Conservation (phyloP, 2,329 filamentous ascomycete species). For the Annulohypoxylon truncatum region DNA sequence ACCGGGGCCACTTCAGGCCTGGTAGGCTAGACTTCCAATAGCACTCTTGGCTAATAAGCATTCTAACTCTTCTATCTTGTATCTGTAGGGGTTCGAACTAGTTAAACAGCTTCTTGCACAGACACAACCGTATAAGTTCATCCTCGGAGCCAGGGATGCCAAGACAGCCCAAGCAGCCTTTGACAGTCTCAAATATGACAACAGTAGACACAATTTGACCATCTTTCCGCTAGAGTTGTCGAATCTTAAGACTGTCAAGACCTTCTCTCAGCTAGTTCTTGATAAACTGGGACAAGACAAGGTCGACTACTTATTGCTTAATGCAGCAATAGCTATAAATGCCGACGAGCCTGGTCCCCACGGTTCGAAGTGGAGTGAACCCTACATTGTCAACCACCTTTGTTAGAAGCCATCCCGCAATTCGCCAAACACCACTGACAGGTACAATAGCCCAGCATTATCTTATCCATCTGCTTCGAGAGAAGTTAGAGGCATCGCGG, state of each 20-base stretch:
- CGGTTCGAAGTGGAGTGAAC: conserved; percentile 63
- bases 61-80: conserved; percentile 6
- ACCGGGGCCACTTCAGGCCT: conserved; percentile 63
- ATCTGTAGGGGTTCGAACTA: conserved; percentile 62
- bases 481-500: conserved; percentile 60
- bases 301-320: conserved; percentile 63
- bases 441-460: conserved; percentile 62
- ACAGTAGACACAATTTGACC: conserved; percentile 54
- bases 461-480: conserved; percentile 60
- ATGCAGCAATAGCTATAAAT: conserved; percentile 58
- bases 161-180: conserved; percentile 56
- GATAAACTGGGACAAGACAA: conserved; percentile 55
- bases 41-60: neutral
- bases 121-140: conserved; percentile 59
- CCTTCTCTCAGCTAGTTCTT: conserved; percentile 59
- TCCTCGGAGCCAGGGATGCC: conserved; percentile 63
- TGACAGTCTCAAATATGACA: conserved; percentile 57
- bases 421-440: conserved; percentile 9
- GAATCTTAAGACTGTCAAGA: conserved; percentile 57
- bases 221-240: conserved; percentile 62
- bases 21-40: conserved; percentile 49
- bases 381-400: conserved; percentile 64
- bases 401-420: conserved; percentile 51
- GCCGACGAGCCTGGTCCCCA: conserved; percentile 52
- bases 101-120: conserved; percentile 62